phyloP scores from a whole-genome alignment of 768 basidiomycete genomes.

The Podaxis sp. region DNA sequence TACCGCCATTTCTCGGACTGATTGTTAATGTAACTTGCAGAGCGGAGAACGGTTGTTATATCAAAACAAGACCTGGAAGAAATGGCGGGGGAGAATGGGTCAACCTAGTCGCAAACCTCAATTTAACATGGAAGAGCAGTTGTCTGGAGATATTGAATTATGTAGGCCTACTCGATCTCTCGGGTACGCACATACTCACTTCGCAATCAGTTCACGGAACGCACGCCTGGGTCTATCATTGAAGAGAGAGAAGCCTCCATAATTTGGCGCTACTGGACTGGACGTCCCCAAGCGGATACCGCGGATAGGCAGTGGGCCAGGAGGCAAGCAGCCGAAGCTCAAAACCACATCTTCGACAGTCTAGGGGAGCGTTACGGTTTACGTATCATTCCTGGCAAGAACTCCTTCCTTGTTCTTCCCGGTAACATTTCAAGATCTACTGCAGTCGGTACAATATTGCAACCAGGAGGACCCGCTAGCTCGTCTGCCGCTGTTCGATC shows the following conservation, averaged over 20 bases:
- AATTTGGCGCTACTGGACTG: slow-evolving; percentile 86
- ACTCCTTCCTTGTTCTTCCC: slow-evolving; percentile 79
- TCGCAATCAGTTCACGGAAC: slow-evolving; percentile 75
- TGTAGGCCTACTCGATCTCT: slow-evolving; percentile 43
- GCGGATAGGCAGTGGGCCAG: slow-evolving; percentile 79
- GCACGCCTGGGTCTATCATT: slow-evolving; percentile 83
- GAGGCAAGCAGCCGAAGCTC: slow-evolving; percentile 85
- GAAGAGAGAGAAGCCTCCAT: slow-evolving; percentile 83
- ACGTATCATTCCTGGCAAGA: slow-evolving; percentile 79
- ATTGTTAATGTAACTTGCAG: slow-evolving; percentile 30
- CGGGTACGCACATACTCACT: neutral
- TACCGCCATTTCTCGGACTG: neutral
- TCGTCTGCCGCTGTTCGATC: slow-evolving; percentile 33
- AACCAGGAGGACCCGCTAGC: slow-evolving; percentile 56
- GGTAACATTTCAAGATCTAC: slow-evolving; percentile 84
- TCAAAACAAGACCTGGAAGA: slow-evolving; percentile 49
- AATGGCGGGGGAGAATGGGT: slow-evolving; percentile 53
- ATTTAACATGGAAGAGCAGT: slow-evolving; percentile 77
- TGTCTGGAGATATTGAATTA: slow-evolving; percentile 85
- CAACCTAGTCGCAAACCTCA: slow-evolving; percentile 76
- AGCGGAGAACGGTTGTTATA: slow-evolving; percentile 87
- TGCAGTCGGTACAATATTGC: slow-evolving; percentile 77
- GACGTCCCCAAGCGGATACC: slow-evolving; percentile 39
- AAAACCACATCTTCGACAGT: slow-evolving; percentile 90
- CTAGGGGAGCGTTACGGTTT: slow-evolving; percentile 82